These are phyloP conservation scores for Cryomyces minteri DNA, from an alignment of 495 filamentous ascomycete genomes.

Conservation along the genomic window DNA sequence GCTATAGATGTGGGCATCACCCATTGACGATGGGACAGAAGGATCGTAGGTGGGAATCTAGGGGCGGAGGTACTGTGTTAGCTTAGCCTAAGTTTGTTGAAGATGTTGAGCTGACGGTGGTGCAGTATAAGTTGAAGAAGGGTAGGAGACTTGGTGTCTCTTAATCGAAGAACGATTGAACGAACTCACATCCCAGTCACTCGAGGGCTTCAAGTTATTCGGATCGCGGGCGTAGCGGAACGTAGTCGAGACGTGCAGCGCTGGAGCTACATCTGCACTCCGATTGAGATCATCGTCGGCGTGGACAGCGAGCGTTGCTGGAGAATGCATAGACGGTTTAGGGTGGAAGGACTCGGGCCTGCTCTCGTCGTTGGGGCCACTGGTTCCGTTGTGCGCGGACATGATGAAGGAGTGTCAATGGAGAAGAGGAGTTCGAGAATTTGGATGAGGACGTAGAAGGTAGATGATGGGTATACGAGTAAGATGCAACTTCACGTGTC, in stretches of 20 bases:
- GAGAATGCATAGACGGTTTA: constrained; percentile 16
- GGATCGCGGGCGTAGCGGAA: constrained; percentile 65
- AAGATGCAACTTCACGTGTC: too few species aligned
- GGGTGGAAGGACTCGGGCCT: background rate
- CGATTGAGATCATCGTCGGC: constrained; percentile 63
- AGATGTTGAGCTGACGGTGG: background rate
- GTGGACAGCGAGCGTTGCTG: constrained; percentile 61
- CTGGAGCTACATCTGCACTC: constrained; percentile 60
- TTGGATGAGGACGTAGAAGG: too few species aligned
- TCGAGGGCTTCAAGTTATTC: constrained; percentile 30
- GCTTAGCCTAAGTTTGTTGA: background rate
- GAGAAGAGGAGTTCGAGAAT: too few species aligned
- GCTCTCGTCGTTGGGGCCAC: too few species aligned
- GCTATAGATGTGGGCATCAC: constrained; percentile 49
- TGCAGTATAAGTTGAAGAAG: too few species aligned
- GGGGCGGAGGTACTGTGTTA: background rate
- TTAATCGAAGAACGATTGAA: background rate
- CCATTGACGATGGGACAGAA: background rate
- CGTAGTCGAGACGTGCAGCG: constrained; percentile 74
- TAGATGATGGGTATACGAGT: too few species aligned
- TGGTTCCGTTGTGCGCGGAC: too few species aligned
- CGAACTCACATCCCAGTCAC: constrained; percentile 26
- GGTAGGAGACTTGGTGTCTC: background rate
- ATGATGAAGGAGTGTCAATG: too few species aligned
- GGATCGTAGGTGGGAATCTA: background rate